Evolutionary conservation across 257 asterid genomes (phyloP), one percentile per base, ranked within the genome.

Genomic region (Jacaranda copaia): DNA sequence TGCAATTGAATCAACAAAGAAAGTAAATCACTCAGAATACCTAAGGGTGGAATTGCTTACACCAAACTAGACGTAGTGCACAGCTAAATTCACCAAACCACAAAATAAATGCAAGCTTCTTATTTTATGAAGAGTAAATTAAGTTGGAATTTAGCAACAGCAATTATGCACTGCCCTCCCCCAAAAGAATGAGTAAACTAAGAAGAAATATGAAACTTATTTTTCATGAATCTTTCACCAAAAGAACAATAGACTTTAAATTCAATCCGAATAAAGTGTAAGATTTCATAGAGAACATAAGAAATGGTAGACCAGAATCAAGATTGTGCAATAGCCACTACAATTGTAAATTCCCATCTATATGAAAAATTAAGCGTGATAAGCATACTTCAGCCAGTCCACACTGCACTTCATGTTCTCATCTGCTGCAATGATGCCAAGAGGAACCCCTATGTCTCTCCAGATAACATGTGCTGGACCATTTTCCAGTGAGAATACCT

Each of bases 351-450:
- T 25, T 25, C 2, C 2, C 20, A 75, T 76, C 14, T n/a, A 73
- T 53, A 52, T 45, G 68, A 78, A 8, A 77, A 67, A 52, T 15
- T 15, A 18, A 68, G 81, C 63, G 70, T 5, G 38, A 48, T 48
- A 38, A 72, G 53, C 98, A 77, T 90, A 96, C 99, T 88, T 89
- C 66, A 96, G 89, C 99, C 99, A 96, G 81, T 96, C 99, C 70
- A 93, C 77, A 63, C 79, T 68, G 72, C 77, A 85, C 85, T 82
- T 82, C 87, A 60, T 67, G 80, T 79, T 82, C 81, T 86, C 85
- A 13, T 84, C 84, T 38, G 82, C 77, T 56, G 81, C 52, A 69
- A 84, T 77, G 68, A 92, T 84, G 53, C 69, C 81, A 49, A 87
- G 60, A 69, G 87, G 85, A 88, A 86, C 60, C 52, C 92, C 93